Evolutionary conservation across 2,329 filamentous ascomycete species (phyloP), one percentile per base, ranked within the genome.

Genomic region (Claviceps sp.): DNA sequence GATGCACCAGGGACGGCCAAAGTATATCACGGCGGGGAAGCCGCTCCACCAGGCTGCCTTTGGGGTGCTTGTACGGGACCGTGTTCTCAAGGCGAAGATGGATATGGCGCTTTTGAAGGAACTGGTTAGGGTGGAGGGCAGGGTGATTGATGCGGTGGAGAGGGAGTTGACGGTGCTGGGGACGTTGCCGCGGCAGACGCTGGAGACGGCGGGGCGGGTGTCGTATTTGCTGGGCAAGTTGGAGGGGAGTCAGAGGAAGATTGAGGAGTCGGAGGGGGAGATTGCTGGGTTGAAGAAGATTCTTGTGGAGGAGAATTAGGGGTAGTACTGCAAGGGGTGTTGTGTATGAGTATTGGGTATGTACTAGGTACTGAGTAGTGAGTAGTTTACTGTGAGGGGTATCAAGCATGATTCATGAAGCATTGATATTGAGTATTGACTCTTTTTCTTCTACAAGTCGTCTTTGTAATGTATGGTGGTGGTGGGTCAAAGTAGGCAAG

Each of bases 1-100:
- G 26, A 81, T 81, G 4, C 71, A 76, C 48, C 84, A 86, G 46
- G 91, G 93, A 0, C 82, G 89, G 0, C 91, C 93, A 0, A 80
- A 83, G 53, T 74, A 74, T 37, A 86, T 97, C 65, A 82, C 77
- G 51, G 85, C 88, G 0, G 89, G 89, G 22, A 88, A 87, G 62
- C 90, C 91, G 0, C 85, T 97, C 26, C 94, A 91, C 67, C 81
- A 83, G 53, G 82, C 90, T 1, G 90, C 90, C 0, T 97, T 97
- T 70, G 75, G 77, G 54, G 73, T 79, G 40, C 70, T 96, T 40
- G 76, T 82, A 0, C 70, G 79, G 46, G 90, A 96, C 63, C 73
- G 75, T 6, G 87, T 88, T 1, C 73, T 96, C 43, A 75, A 76
- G 43, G 84, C 85, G 38, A 80, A 83, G 57, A 78, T 96, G 65